Conservation (phyloP, 768 basidiomycete genomes). For the Pleurotus salmoneostramineus region DNA sequence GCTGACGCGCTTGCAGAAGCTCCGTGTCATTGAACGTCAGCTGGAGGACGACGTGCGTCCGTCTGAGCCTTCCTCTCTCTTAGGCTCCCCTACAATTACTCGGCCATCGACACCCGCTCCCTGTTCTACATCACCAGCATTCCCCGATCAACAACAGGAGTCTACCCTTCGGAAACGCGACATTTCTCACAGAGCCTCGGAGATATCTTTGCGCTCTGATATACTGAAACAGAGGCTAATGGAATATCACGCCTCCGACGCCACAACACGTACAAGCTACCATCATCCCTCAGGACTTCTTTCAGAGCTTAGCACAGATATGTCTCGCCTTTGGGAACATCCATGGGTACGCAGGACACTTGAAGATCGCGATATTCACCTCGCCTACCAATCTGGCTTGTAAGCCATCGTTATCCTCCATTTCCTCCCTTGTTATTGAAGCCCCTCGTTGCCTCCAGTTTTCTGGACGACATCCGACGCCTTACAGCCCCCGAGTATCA, state of each 20-base stretch:
- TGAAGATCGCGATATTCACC: slow-evolving; percentile 34
- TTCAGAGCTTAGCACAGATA: slow-evolving; percentile 50
- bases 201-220: slow-evolving; percentile 43
- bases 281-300: slow-evolving; percentile 42
- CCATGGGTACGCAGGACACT: slow-evolving; percentile 38
- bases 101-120: background rate
- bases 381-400: slow-evolving; percentile 63
- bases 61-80: background rate
- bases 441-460: slow-evolving; percentile 30
- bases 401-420: slow-evolving; percentile 27
- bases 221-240: slow-evolving; percentile 45
- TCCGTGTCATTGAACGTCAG: background rate
- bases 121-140: background rate
- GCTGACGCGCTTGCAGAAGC: background rate
- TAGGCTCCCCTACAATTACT: slow-evolving; percentile 1
- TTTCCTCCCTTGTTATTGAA: background rate
- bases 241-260: slow-evolving; percentile 19
- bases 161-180: slow-evolving; percentile 16
- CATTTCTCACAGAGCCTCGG: slow-evolving; percentile 39
- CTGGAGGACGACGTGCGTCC: background rate
- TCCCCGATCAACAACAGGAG: background rate
- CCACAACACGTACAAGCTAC: slow-evolving; percentile 26
- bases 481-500: slow-evolving; percentile 46
- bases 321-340: slow-evolving; percentile 51
- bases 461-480: slow-evolving; percentile 51